Conservation (phyloP, 768 basidiomycete species). For the Amanita polypyramis region DNA sequence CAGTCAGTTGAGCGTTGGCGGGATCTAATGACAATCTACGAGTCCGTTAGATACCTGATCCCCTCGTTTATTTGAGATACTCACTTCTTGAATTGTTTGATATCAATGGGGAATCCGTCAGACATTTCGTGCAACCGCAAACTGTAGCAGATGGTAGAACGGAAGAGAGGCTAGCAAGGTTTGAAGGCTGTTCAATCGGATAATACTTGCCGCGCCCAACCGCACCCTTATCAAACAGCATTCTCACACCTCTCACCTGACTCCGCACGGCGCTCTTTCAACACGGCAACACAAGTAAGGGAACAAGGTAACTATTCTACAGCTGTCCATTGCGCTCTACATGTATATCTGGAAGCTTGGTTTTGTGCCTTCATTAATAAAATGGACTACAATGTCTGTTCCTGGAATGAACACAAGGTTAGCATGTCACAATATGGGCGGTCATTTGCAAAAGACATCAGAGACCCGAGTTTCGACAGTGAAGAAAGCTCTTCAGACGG, state of each 20-base stretch:
- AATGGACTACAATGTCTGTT: too few species aligned
- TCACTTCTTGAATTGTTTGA: constrained; percentile 66
- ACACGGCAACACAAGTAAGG: too few species aligned
- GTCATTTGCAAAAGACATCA: constrained; percentile 23
- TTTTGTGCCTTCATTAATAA: too few species aligned
- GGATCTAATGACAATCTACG: constrained; percentile 66
- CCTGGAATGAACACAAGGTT: not conserved
- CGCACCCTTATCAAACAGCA: too few species aligned
- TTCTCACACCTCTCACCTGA: too few species aligned
- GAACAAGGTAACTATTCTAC: too few species aligned
- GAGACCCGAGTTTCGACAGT: constrained; percentile 45
- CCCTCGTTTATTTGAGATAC: not conserved
- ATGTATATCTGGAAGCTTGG: too few species aligned
- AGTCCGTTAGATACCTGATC: constrained; percentile 5
- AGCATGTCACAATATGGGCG: constrained; percentile 1
- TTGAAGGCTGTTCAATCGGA: not conserved
- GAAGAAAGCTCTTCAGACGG: constrained; percentile 40
- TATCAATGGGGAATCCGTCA: constrained; percentile 64
- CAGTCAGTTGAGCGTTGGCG: constrained; percentile 45
- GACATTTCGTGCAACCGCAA: constrained; percentile 18
- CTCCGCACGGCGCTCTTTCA: too few species aligned
- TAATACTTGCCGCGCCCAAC: not conserved
- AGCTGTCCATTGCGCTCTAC: too few species aligned
- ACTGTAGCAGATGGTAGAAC: constrained; percentile 13
- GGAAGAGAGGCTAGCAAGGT: constrained; percentile 2